A percentile compares a stretch with the other conserved stretches of the same genome.
phyloP scores from a whole-genome alignment of 768 basidiomycete species.

The Boletus huronensis region DNA sequence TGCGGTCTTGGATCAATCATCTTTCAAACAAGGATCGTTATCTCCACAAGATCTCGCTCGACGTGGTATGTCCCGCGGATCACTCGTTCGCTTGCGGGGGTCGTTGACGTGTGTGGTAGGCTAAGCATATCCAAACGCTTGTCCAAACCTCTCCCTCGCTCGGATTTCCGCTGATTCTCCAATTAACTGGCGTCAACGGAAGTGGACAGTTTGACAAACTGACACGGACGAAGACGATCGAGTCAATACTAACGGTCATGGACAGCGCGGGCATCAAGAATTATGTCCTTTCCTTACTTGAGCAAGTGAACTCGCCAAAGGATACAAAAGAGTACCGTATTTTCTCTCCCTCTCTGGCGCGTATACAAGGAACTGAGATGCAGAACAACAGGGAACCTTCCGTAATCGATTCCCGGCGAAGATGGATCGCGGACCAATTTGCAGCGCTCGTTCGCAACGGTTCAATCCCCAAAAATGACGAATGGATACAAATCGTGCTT shows the following conservation, averaged over 20 bases:
- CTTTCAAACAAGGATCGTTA: conserved; percentile 84
- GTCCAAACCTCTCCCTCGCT: conserved; percentile 73
- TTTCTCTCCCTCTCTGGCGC: not conserved
- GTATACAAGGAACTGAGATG: conserved; percentile 13
- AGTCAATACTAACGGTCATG: conserved; percentile 75
- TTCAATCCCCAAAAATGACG: conserved; percentile 74
- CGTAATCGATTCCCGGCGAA: conserved; percentile 52
- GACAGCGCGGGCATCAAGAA: conserved; percentile 67
- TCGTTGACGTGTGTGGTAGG: conserved; percentile 40
- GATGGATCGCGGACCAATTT: conserved; percentile 88
- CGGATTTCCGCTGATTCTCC: conserved; percentile 81
- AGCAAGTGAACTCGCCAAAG: conserved; percentile 52
- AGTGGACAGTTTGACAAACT: conserved; percentile 87
- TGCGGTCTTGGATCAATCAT: conserved; percentile 97
- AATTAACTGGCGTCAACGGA: conserved; percentile 80
- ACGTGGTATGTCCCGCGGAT: conserved; percentile 54
- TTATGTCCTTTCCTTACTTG: conserved; percentile 72
- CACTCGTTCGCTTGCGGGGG: not conserved
- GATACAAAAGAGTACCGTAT: conserved; percentile 40
- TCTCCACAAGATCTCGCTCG: conserved; percentile 82
- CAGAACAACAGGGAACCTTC: conserved; percentile 39
- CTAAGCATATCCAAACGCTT: conserved; percentile 67
- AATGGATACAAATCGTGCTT: conserved; percentile 69
- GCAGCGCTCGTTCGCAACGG: conserved; percentile 73
- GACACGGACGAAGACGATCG: conserved; percentile 90